These are phyloP conservation scores for Lupinus albus DNA, from an alignment of 306 rosid species.

Conservation along the genomic window DNA sequence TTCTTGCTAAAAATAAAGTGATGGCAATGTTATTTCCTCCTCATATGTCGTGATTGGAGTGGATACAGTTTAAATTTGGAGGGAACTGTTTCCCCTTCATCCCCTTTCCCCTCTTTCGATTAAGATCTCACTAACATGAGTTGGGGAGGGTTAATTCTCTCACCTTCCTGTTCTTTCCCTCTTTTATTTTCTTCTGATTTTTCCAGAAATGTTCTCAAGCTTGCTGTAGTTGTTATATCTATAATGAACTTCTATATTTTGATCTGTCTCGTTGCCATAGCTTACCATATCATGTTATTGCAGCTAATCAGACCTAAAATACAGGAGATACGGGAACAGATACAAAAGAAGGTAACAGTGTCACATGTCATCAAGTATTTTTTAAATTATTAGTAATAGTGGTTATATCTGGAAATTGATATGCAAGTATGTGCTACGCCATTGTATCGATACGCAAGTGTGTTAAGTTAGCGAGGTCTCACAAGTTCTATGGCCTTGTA, in stretches of 20 bases:
- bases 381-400: conserved; percentile 3
- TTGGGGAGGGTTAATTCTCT: conserved; percentile 14
- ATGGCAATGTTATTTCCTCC: conserved; percentile 12
- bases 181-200: not conserved
- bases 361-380: conserved; percentile 29
- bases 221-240: conserved; percentile 1
- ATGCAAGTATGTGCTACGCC: not conserved
- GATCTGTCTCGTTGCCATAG: conserved; percentile 22
- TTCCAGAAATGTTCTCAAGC: not conserved
- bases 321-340: conserved; percentile 58
- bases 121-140: conserved; percentile 5
- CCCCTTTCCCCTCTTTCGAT: conserved; percentile 24
- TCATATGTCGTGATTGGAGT: conserved; percentile 24
- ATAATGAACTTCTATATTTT: not conserved
- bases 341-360: conserved; percentile 64
- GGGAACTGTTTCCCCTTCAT: not conserved
- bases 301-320: conserved; percentile 80
- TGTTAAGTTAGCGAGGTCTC: not conserved
- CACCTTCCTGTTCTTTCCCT: not conserved
- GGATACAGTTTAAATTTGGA: conserved; percentile 19
- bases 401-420: not conserved
- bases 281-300: conserved; percentile 34
- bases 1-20: conserved; percentile 35
- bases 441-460: conserved; percentile 15
- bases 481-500: not conserved